A percentile compares a stretch with the other conserved stretches of the same genome.
Evolutionary conservation across 2,329 filamentous ascomycete genomes (phyloP).

Genomic region (Scedosporium boydii): DNA sequence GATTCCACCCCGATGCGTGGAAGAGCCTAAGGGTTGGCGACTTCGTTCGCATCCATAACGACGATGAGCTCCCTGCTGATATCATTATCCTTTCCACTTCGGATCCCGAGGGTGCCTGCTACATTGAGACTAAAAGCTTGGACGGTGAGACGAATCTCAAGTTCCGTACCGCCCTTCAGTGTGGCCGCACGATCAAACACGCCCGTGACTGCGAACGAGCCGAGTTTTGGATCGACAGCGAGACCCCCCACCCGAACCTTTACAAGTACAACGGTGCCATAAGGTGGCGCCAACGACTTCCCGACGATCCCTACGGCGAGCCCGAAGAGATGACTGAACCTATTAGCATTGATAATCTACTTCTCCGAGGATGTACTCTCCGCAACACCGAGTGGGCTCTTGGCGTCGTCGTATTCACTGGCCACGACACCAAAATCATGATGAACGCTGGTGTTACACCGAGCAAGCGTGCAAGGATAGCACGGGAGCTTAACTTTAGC

Average conservation of each 20-base stretch:
- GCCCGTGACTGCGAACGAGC: slow-evolving; percentile 86
- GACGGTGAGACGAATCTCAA: slow-evolving; percentile 98
- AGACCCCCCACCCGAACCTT: slow-evolving; percentile 83
- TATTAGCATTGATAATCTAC: slow-evolving; percentile 87
- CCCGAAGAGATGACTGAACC: slow-evolving; percentile 79
- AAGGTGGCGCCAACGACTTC: slow-evolving; percentile 70
- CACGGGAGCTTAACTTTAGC: slow-evolving; percentile 91
- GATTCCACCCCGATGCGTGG: slow-evolving; percentile 91
- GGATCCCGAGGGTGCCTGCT: slow-evolving; percentile 88
- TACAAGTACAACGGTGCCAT: slow-evolving; percentile 92
- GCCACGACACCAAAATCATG: slow-evolving; percentile 98
- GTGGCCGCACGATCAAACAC: slow-evolving; percentile 72
- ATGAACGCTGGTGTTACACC: slow-evolving; percentile 94
- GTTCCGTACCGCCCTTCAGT: slow-evolving; percentile 82
- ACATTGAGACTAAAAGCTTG: slow-evolving; percentile 95
- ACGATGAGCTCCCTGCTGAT: slow-evolving; percentile 91
- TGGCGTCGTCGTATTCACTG: slow-evolving; percentile 83
- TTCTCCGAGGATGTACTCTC: slow-evolving; percentile 86
- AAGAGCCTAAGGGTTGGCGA: slow-evolving; percentile 93
- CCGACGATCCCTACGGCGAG: slow-evolving; percentile 50
- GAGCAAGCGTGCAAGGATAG: slow-evolving; percentile 84
- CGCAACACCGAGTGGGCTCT: slow-evolving; percentile 95
- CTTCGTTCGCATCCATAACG: slow-evolving; percentile 92
- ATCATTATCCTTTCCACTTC: slow-evolving; percentile 88
- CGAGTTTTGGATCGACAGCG: slow-evolving; percentile 82